Evolutionary conservation across 2,329 filamentous ascomycete genomes (phyloP), one percentile per base, ranked within the genome.

Genomic region (Colletotrichum sidae): DNA sequence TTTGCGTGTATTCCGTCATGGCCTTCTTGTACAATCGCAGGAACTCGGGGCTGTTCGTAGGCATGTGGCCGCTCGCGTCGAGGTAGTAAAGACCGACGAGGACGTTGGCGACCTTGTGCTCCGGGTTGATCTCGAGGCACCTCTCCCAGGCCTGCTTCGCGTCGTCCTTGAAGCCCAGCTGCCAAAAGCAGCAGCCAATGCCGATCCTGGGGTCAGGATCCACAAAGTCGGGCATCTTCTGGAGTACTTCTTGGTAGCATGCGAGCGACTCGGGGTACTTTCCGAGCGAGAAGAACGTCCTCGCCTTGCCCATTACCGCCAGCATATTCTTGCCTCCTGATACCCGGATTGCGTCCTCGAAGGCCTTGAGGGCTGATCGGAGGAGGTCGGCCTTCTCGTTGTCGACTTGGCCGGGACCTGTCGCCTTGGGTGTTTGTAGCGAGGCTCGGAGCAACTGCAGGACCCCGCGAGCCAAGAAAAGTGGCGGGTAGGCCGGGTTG

Each of bases 101-200:
- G 54, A 97, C 93, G 72, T 96, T 94, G 55, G 94, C 94, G 67
- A 94, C 88, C 79, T 97, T 97, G 25, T 94, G 97, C 33, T 94
- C 87, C 0, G 92, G 89, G 72, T 85, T 88, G 74, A 97, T 86
- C 74, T 96, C 92, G 35, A 97, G 80, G 11, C 91, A 89, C 68
- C 96, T 86, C 74, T 97, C 92, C 96, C 96, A 99, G 11, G 96
- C 95, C 52, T 84, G 82, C 74, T 92, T 95, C 8, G 96, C 96
- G 72, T 97, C 93, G 39, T 97, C 93, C 77, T 96, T 97, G 82
- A 93, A 94, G 10, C 94, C 94, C 35, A 99, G 84, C 77, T 97
- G 93, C 96, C 96, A 99, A 77, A 97, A 91, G 81, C 96, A 99
- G 78, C 93, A 96, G 50, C 96, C 96, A 73, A 99, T 95, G 60